phyloP scores from a whole-genome alignment of 1,284 basidiomycete species.

The Malassezia slooffiae region DNA sequence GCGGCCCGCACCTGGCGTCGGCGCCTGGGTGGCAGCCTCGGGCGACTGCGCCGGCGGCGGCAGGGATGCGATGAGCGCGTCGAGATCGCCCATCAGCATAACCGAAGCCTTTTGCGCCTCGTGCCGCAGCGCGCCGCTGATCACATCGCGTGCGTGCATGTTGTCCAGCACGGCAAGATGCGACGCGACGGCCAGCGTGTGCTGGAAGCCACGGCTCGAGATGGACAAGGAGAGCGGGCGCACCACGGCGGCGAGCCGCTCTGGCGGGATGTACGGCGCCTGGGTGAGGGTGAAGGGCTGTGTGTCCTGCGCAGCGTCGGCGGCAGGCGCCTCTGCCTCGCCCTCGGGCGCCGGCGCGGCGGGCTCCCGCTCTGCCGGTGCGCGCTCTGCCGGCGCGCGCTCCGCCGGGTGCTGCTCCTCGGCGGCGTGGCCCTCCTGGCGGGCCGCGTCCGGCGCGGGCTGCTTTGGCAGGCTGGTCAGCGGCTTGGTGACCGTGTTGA shows the following conservation, averaged over 20 bases:
- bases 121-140: constrained; percentile 30
- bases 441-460: constrained; percentile 7
- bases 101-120: constrained; percentile 33
- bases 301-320: too few species aligned
- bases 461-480: constrained; percentile 17
- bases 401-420: constrained; percentile 12
- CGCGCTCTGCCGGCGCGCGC: neutral
- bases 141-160: constrained; percentile 28
- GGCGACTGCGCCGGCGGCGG: constrained; percentile 17
- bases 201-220: constrained; percentile 41
- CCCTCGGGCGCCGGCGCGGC: neutral
- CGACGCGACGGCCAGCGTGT: constrained; percentile 40
- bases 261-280: constrained; percentile 22
- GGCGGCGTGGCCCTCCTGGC: constrained; percentile 2
- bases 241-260: constrained; percentile 36
- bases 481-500: constrained; percentile 39
- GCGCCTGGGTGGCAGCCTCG: neutral
- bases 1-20: neutral
- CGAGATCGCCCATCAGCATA: constrained; percentile 29
- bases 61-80: constrained; percentile 28
- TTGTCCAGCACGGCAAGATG: constrained; percentile 34
- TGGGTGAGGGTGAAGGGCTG: neutral
- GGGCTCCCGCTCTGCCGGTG: neutral
- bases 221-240: constrained; percentile 37
- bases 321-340: too few species aligned